Base-by-base conservation (phyloP, 1,139 yeast genomes). In the Yamadazyma dushanensis region DNA sequence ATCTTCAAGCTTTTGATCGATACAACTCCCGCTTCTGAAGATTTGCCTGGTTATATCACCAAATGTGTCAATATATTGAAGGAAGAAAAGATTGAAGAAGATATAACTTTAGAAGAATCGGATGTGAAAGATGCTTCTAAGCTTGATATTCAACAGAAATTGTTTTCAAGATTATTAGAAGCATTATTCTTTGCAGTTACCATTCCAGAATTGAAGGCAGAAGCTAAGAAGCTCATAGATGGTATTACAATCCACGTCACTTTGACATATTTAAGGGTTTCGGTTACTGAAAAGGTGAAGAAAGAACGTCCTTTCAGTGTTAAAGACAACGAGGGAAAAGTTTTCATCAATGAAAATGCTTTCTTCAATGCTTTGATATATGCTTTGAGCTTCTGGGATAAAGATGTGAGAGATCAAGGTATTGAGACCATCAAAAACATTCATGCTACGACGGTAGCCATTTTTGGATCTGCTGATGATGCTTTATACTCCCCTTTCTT, bases 171-270 rank as follows among this genome's bases (percentile, higher is more conserved):
- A 41, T 63, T 90, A 18, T 52, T 88, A 36, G 89, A 87, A 49
- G 73, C 86, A 1, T 56, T 88, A 8, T 88, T 86, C 56, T 83
- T 75, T 55, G 74, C 96, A 0, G 77, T 84, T 3, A 83, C 95
- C 0, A 71, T 89, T 29, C 80, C 83, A 1, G 95, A 85, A 38
- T 66, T 85, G n/a, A 73, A 70, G 37, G 83, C 77, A 0, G 89
- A 85, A 33, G 94, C 96, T 0, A 60, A 66, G 21, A 59, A 49
- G 3, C 63, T 89, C 34, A 70, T 88, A 29, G 73, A 76, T 41
- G 80, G 87, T 32, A 56, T 90, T 7, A 78, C 94, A 18, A 82
- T 81, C 39, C 97, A 92, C 58, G 82, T 86, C 46, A 81, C 89
- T 5, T 66, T 92, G 38, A 63, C 88, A 5, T 87, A 88, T 45